Evolutionary conservation across 2,329 filamentous ascomycete species (phyloP).

Genomic region (Beauveria brongniartii): DNA sequence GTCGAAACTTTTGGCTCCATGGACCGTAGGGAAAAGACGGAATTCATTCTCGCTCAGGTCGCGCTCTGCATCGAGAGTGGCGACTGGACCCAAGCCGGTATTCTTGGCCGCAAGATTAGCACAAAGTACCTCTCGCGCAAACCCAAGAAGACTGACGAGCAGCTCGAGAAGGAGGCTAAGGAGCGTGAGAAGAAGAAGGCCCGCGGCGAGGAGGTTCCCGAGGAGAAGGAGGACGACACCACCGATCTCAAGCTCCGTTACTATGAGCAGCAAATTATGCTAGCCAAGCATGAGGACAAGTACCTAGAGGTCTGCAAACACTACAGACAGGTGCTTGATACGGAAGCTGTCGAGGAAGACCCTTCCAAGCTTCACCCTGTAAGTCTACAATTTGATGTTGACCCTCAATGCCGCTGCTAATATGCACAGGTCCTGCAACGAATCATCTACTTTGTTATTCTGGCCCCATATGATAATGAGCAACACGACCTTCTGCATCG

Average conservation of each 20-base stretch:
- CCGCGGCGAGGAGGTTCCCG: slow-evolving; percentile 68
- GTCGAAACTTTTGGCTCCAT: slow-evolving; percentile 99
- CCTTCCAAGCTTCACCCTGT: slow-evolving; percentile 77
- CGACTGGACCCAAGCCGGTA: slow-evolving; percentile 93
- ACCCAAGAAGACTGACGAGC: slow-evolving; percentile 81
- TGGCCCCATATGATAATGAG: slow-evolving; percentile 96
- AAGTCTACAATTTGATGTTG: slow-evolving; percentile 29
- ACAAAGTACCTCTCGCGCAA: slow-evolving; percentile 85
- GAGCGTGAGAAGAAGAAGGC: slow-evolving; percentile 80
- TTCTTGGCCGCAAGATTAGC: slow-evolving; percentile 94
- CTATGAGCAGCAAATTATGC: slow-evolving; percentile 93
- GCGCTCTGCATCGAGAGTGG: slow-evolving; percentile 88
- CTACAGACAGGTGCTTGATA: slow-evolving; percentile 94
- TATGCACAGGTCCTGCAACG: slow-evolving; percentile 68
- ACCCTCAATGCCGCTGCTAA: slow-evolving; percentile 13
- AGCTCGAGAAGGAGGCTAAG: slow-evolving; percentile 85
- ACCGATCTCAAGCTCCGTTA: slow-evolving; percentile 93
- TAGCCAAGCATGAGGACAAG: slow-evolving; percentile 95
- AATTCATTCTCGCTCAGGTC: slow-evolving; percentile 95
- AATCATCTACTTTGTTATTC: slow-evolving; percentile 95
- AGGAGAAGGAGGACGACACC: slow-evolving; percentile 77
- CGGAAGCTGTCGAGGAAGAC: slow-evolving; percentile 88
- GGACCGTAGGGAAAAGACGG: slow-evolving; percentile 94
- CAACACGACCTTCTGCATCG: slow-evolving; percentile 95
- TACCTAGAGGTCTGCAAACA: slow-evolving; percentile 98